Evolutionary conservation across 805 yeast species (phyloP), one percentile per base, ranked within the genome.

Genomic region (Teunomyces cretensis): DNA sequence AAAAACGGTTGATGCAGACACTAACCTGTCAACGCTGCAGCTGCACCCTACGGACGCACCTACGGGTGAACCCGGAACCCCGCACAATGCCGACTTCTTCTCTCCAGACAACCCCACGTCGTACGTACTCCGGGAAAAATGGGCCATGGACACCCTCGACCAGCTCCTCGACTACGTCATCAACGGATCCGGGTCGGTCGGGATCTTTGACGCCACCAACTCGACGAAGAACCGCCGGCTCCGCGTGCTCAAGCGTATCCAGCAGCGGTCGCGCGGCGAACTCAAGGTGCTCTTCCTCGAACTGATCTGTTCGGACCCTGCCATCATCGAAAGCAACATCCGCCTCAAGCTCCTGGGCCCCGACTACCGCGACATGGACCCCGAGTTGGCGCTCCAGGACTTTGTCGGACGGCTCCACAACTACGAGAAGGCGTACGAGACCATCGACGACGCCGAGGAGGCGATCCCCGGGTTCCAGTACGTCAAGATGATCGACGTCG

Each of bases 131-230:
- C 78, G 98, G 49, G 97, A 92, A 58, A 79, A 86, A 62, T 94
- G 98, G 98, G 99, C 99, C 0, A 83, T 86, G 81, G 96, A 92
- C 52, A 92, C 99, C 0, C 69, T 92, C 46, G 92, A 89, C 48
- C 86, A 85, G 56, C 67, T 92, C 44, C 70, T 92, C 30, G 92
- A 91, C 54, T 91, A 88, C 65, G 77, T 94, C 4, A 62, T 90
- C 39, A 75, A 80, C 11, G 95, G 89, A 0, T 80, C 83, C 27
- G 98, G 98, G 2, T 83, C 91, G 5, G 97, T 92, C 7, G 99
- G 97, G 2, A 88, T 92, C 8, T 86, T 86, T 61, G 95, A 86
- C 65, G 94, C 94, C 1, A 86, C 95, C 1, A 86, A 86, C 58
- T 81, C 88, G 2, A 86, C 91, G 2, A 83, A 76, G 50, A 61